Evolutionary conservation across 805 yeast species (phyloP), one percentile per base, ranked within the genome.

Genomic region (Hanseniaspora osmophila): DNA sequence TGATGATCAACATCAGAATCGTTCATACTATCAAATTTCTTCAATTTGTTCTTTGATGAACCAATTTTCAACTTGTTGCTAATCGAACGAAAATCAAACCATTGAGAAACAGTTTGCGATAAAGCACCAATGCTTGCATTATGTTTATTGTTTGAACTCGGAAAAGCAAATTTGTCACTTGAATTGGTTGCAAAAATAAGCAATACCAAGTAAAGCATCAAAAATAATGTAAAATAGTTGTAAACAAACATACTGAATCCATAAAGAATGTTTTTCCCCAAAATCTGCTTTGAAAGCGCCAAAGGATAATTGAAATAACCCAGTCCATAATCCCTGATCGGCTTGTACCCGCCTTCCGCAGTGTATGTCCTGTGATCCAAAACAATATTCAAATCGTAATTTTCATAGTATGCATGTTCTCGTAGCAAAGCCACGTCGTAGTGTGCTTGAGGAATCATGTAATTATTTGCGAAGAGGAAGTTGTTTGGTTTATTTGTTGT

Each of bases 371-470:
- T 51, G 17, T 57, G 53, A 37, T 54, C 46, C 43, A 62, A 48
- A 11, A 62, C 63, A 16, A 47, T 48, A 6, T 47, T 43, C n/a
- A 62, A 45, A 45, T 60, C 59, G 2, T 56, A 55, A 3, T 55
- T 57, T 19, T 65, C 67, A n/a, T 56, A 52, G 43, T 49, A 65
- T 5, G 60, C 54, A 45, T 65, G 68, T 41, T 65, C 69, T 48
- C 65, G 60, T 11, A 64, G 47, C 19, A 65, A 45, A 10, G 56
- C 61, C 10, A 65, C 57, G 41, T 65, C 69, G n/a, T 54, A 48
- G 17, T 63, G 65, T 15, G 58, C 58, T 19, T 43, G 41, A 18
- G 68, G 67, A 40, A 63, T 57, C 66, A 62, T n/a, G n/a, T n/a
- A n/a, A n/a, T n/a, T n/a, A n/a, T n/a, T n/a, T n/a, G n/a, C n/a